Conservation (phyloP, 2,329 filamentous ascomycete genomes). For the Cadophora luteo-olivacea region DNA sequence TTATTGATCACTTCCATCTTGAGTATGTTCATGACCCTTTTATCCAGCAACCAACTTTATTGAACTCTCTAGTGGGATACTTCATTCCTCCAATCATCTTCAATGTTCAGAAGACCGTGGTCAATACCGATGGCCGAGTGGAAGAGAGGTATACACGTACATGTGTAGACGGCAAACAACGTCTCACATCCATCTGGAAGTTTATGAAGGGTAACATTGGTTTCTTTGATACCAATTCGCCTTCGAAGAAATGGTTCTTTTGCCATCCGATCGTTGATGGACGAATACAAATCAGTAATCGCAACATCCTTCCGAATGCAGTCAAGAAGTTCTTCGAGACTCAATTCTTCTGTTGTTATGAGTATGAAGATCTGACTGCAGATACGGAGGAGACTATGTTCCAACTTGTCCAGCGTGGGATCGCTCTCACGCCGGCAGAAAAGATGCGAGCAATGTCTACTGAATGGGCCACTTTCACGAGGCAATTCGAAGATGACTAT, state of each 20-base stretch:
- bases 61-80: conserved; percentile 39
- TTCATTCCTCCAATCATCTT: conserved; percentile 56
- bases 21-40: conserved; percentile 30
- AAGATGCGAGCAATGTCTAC: conserved; percentile 54
- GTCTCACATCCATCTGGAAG: conserved; percentile 51
- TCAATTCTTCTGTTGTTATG: conserved; percentile 51
- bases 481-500: conserved; percentile 51
- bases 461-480: conserved; percentile 53
- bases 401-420: conserved; percentile 53
- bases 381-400: conserved; percentile 56
- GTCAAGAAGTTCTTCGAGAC: conserved; percentile 47
- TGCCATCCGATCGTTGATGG: conserved; percentile 40
- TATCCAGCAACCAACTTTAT: conserved; percentile 8
- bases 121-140: conserved; percentile 28
- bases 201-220: conserved; percentile 54
- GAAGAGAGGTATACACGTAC: conserved; percentile 42
- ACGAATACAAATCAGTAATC: conserved; percentile 34
- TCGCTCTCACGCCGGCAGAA: conserved; percentile 52
- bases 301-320: conserved; percentile 46
- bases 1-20: conserved; percentile 43
- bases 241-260: conserved; percentile 50
- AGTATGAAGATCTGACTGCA: conserved; percentile 48
- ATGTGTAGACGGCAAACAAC: conserved; percentile 56
- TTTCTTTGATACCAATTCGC: conserved; percentile 48
- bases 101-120: conserved; percentile 43